Base-by-base conservation (phyloP, 2,329 filamentous ascomycete genomes). In the Rutstroemia sydowiana region DNA sequence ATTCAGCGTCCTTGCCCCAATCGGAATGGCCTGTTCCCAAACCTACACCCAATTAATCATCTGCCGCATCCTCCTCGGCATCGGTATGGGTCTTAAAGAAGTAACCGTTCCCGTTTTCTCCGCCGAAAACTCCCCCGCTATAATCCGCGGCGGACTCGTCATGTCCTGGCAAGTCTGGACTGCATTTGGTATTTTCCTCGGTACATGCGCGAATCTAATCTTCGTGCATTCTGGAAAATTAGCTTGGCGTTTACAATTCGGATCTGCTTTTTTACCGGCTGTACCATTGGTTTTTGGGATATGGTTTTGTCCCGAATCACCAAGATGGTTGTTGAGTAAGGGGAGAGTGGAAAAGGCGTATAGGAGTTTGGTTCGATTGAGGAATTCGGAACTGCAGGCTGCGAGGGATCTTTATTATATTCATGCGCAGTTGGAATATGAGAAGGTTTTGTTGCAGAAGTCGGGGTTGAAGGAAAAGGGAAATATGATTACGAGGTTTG, bases 291-390 rank as follows among this genome's bases (percentile, higher is more conserved):
- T 82, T 9, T 14, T 80, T 0, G 68, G 71, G 10, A 70, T 84
- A 23, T 86, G 71, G 57, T 74, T 83, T 57, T 84, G 80, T 57
- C 81, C 81, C 0, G 81, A 85, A 61, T 83, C 79, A 2, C 81
- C 82, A 2, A 74, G 81, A 48, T 87, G 82, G 81, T 78, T 75
- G 50, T 77, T 86, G 65, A 83, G 83, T 63, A 84, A 83, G 61
- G 72, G 72, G 11, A 71, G 70, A 47, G 75, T 81, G 58, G 54
- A 55, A 3, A 68, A 78, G 43, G 82, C 82, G 1, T 84, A 76
- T 64, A 60, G 68, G 13, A 81, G 79, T 3, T 72, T 86, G 0
- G 67, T 74, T 13, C 70, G 71, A 7, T 72, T 86, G 5, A 74
- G 82, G 20, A 81, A 82, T 56, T 75, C 73, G 0, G 70, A 75